Base-by-base conservation (phyloP, 352 stramenopile genomes). In the Hyaloperonospora arabidopsidis region DNA sequence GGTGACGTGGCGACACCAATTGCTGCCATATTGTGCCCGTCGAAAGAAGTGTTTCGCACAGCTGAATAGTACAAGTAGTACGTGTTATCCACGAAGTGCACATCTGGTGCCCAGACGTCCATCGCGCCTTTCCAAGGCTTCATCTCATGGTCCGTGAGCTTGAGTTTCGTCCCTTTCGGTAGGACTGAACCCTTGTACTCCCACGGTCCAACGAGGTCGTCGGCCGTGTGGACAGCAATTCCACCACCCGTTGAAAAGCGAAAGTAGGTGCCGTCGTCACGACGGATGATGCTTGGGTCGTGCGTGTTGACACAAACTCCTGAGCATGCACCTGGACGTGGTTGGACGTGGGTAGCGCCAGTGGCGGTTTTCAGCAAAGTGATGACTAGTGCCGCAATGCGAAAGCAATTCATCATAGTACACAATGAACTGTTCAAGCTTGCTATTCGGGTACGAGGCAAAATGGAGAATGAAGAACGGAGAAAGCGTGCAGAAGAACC, bases 51-150 rank as follows among this genome's bases (percentile, higher is more conserved):
- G 10, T 35, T 29, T 23, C 55, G 49, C 0, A 63, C 55, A 45
- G 55, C 55, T 2, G 60, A 59, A 21, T 68, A 68, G 49, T 64
- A 68, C 25, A 68, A 17, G 28, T 68, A 68, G 60, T 64, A 64
- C 39, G 45, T 64, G 29, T 68, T 32, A 12, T 39, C 60, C 5
- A 68, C 60, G n/a, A 57, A 39, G 34, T 68, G 60, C 1, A 68
- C 55, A 22, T 54, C 40, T 0, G 60, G 60, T 15, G 60, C 60
- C 60, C 55, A 64, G 0, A 25, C 55, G 29, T 64, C 55, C 55
- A 64, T 61, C 2, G 59, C 35, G 34, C 55, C 49, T 19, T 64
- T 39, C 55, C 59, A 67, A n/a, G n/a, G n/a, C n/a, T n/a, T n/a
- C n/a, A n/a, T n/a, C n/a, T n/a, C n/a, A n/a, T n/a, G n/a, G n/a